phyloP scores from a whole-genome alignment of 306 rosid species.

The Lupinus albus region DNA sequence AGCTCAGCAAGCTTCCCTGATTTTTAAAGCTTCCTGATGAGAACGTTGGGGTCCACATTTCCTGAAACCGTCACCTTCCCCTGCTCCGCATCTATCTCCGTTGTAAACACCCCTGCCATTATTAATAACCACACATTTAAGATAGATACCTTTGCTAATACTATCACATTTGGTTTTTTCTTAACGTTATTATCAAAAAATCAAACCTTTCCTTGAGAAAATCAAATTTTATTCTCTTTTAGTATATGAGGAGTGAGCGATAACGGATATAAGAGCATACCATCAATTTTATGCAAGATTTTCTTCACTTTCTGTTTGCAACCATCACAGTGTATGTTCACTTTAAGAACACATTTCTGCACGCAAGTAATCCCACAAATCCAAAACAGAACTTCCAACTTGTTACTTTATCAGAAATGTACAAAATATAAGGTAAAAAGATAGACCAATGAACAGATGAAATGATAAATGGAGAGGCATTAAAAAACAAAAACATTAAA shows the following conservation, averaged over 20 bases:
- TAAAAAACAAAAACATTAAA: neutral
- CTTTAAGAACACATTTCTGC: conserved; percentile 95
- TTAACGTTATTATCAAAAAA: too few species aligned
- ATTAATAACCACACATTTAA: conserved; percentile 17
- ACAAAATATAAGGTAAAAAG: neutral
- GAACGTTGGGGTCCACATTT: conserved; percentile 77
- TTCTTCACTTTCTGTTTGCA: conserved; percentile 95
- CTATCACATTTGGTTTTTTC: too few species aligned
- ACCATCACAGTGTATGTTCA: conserved; percentile 96
- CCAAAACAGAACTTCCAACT: conserved; percentile 33
- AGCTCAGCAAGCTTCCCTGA: conserved; percentile 91
- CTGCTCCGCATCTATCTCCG: conserved; percentile 85
- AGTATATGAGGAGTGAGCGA: too few species aligned
- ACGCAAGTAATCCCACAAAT: conserved; percentile 34
- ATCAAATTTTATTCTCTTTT: too few species aligned
- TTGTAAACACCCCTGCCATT: conserved; percentile 69
- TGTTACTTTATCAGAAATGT: conserved; percentile 13
- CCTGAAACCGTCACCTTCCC: conserved; percentile 92
- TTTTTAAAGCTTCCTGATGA: conserved; percentile 82
- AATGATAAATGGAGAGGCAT: neutral
- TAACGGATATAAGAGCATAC: conserved; percentile 57
- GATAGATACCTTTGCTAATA: neutral
- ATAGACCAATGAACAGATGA: neutral
- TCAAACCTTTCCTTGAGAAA: too few species aligned
- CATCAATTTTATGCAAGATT: conserved; percentile 90